Evolutionary conservation across 768 basidiomycete species (phyloP), one percentile per base, ranked within the genome.

Genomic region (Leccinum variicolor): DNA sequence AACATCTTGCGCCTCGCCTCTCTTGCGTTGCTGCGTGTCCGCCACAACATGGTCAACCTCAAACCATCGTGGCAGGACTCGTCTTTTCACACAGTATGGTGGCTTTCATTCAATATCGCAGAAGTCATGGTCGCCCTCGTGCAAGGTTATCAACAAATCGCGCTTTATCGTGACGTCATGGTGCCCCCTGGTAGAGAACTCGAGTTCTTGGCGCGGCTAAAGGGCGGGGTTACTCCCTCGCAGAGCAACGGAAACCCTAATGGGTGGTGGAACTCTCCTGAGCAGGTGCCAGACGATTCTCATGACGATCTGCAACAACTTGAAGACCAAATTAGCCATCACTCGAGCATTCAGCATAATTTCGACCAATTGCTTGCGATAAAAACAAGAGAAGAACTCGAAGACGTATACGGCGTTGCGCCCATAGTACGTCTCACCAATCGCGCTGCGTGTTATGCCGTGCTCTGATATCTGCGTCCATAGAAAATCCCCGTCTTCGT

Each of bases 401-500:
- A 92, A 67, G 83, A 84, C 50, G 78, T 91, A 6, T 92, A 90
- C 64, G 91, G 91, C 2, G 71, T 89, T n/a, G 87, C 92, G 3
- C 77, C 87, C 39, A 84, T 93, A 48, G 89, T 91, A 70, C 62
- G 87, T 84, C 11, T 21, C 53, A 23, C 28, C 39, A 19, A 43
- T 21, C 19, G n/a, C 11, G 41, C 19, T 19, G 41, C 19, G 19
- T 21, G 41, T 21, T 19, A 11, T 43, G 11, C 19, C 41, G 2
- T 19, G 17, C 17, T 54, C 50, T 63, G 60, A 56, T 62, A 34
- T 43, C 41, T 17, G 56, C 46, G 19, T 17, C 8, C 34, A 21
- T 64, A 90, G 89, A 79, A 79, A 60, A 89, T 94, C 29, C 91
- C 91, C 1, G 84, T 89, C 3, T 89, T 92, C 67, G 80, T 94